Conservation (phyloP, 1,284 basidiomycete genomes). For the Cronartium quercuum region DNA sequence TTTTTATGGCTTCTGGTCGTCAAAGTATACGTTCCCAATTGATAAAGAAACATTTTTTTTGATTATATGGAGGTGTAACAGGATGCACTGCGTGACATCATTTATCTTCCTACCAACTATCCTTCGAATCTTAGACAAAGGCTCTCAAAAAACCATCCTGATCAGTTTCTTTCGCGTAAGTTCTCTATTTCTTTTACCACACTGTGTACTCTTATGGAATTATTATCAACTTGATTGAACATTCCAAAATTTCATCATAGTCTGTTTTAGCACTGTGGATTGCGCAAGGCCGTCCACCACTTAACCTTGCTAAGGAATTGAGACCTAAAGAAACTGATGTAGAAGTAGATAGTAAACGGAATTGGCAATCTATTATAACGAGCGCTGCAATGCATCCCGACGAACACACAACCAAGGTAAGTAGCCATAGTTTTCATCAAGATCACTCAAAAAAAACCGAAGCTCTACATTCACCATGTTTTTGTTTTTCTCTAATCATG, state of each 20-base stretch:
- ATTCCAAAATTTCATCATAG: not conserved
- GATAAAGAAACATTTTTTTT: not conserved
- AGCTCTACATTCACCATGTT: too few relatives aligned
- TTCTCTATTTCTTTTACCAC: not conserved
- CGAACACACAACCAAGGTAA: constrained; percentile 35
- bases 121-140: not conserved
- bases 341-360: not conserved
- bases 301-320: constrained; percentile 14
- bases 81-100: constrained; percentile 33
- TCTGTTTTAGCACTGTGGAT: constrained; percentile 24
- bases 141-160: constrained; percentile 9
- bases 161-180: constrained; percentile 27
- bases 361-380: constrained; percentile 16
- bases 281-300: constrained; percentile 1
- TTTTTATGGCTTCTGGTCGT: not conserved
- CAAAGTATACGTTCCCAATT: not conserved
- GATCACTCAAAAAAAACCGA: not conserved
- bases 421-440: too few relatives aligned
- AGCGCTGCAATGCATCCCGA: constrained; percentile 24
- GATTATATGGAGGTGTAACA: not conserved
- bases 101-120: constrained; percentile 34
- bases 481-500: too few relatives aligned
- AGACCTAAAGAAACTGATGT: not conserved
- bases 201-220: not conserved
- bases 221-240: not conserved